Percentiles rank a stretch among this genome's conserved stretches.
phyloP scores from a whole-genome alignment of 192 early-diverging fungal species.

The Coemansia sp. region DNA sequence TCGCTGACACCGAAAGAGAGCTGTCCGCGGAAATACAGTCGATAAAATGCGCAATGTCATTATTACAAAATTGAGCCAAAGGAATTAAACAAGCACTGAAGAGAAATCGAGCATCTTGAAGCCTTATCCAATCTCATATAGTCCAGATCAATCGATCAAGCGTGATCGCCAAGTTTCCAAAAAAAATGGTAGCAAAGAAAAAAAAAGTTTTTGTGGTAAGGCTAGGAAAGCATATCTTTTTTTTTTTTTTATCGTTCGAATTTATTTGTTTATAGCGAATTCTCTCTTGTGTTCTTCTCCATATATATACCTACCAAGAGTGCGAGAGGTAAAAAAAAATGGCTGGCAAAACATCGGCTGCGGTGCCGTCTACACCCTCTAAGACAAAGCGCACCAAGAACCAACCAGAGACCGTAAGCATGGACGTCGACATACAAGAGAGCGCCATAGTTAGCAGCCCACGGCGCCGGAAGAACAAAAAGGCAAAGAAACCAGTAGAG shows the following conservation, averaged over 20 bases:
- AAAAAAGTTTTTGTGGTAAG: constrained; percentile 9
- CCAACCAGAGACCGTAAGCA: not conserved
- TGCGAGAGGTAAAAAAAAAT: not conserved
- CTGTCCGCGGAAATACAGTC: not conserved
- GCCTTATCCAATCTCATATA: not conserved
- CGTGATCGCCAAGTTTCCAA: not conserved
- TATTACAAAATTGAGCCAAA: too few species aligned
- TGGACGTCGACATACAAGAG: constrained; percentile 1
- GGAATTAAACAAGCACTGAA: not conserved
- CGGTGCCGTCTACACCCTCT: not conserved
- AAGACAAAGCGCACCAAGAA: not conserved
- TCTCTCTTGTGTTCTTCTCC: not conserved
- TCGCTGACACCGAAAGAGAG: not conserved
- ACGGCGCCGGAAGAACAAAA: constrained; percentile 6
- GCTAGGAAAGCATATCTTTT: not conserved
- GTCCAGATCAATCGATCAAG: not conserved
- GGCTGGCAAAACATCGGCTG: not conserved
- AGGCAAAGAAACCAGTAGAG: not conserved
- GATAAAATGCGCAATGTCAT: not conserved
- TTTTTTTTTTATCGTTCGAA: not conserved
- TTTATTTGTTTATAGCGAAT: not conserved
- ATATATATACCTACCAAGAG: not conserved
- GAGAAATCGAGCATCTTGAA: not conserved
- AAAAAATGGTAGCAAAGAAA: not conserved
- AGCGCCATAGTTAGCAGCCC: not conserved